These are phyloP conservation scores for Penicillium paneum DNA, from an alignment of 2,329 filamentous ascomycete genomes.

Conservation along the genomic window DNA sequence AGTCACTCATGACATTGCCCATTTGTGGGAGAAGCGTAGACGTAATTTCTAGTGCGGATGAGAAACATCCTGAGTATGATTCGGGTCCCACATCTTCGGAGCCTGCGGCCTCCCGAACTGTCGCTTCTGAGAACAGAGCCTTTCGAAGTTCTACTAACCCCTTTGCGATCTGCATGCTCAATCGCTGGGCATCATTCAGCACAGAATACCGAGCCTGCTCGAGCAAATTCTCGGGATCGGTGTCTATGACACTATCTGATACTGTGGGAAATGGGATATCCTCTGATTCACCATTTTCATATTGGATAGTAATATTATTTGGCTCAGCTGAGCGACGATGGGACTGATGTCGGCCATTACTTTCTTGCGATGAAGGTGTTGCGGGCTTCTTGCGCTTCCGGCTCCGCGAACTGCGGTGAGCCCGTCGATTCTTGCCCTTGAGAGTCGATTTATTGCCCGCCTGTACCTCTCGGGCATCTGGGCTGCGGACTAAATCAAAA, in stretches of 20 bases:
- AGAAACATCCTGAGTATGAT: constrained; percentile 40
- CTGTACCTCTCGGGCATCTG: constrained; percentile 51
- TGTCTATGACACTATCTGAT: constrained; percentile 22
- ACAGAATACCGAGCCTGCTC: constrained; percentile 45
- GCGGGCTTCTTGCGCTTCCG: constrained; percentile 57
- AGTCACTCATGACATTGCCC: constrained; percentile 53
- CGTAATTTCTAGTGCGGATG: constrained; percentile 43
- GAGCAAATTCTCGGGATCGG: constrained; percentile 33
- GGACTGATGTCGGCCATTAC: constrained; percentile 47
- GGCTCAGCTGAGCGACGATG: constrained; percentile 47
- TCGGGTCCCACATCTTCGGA: constrained; percentile 27
- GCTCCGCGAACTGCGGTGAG: constrained; percentile 35
- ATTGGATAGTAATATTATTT: constrained; percentile 54
- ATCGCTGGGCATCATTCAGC: constrained; percentile 52
- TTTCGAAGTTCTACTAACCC: constrained; percentile 54
- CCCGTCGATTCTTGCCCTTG: constrained; percentile 12
- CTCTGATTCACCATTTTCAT: constrained; percentile 59
- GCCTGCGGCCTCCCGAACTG: constrained; percentile 31
- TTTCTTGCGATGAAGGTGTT: constrained; percentile 43
- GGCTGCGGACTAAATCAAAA: constrained; percentile 61
- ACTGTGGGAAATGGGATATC: constrained; percentile 51
- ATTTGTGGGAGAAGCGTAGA: constrained; percentile 54
- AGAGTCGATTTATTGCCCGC: constrained; percentile 24
- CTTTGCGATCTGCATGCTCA: constrained; percentile 56
- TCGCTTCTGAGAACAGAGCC: constrained; percentile 51